These are phyloP conservation scores for Aspergillus persii DNA, from an alignment of 2,329 filamentous ascomycete genomes.

Conservation along the genomic window DNA sequence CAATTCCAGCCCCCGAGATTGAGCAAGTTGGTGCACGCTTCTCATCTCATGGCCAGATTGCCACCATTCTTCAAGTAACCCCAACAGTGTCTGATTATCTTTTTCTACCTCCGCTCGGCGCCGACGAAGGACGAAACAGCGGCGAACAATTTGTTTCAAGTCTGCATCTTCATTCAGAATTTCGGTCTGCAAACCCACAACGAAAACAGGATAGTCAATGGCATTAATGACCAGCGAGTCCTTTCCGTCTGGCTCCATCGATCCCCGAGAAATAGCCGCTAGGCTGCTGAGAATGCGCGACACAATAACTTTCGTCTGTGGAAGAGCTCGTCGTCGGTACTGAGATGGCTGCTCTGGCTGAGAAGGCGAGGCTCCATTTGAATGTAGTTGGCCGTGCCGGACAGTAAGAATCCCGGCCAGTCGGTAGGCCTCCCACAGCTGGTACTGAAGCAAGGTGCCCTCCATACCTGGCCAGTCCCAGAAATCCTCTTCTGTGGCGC, in stretches of 20 bases:
- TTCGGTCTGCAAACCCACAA: slow-evolving; percentile 16
- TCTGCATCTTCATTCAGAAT: slow-evolving; percentile 17
- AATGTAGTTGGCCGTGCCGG: slow-evolving; percentile 11
- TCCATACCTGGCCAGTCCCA: slow-evolving; percentile 29
- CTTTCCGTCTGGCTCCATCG: slow-evolving; percentile 10
- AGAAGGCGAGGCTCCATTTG: neutral
- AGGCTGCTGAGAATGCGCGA: slow-evolving; percentile 23
- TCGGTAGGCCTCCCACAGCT: slow-evolving; percentile 31
- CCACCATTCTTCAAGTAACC: slow-evolving; percentile 28
- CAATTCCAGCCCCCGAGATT: slow-evolving; percentile 21
- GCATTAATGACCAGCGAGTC: slow-evolving; percentile 25
- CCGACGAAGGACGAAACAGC: neutral
- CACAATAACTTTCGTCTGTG: slow-evolving; percentile 18
- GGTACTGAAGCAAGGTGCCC: slow-evolving; percentile 26
- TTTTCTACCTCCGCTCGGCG: neutral
- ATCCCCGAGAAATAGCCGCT: slow-evolving; percentile 25
- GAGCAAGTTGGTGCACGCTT: slow-evolving; percentile 23
- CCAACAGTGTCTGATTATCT: slow-evolving; percentile 1
- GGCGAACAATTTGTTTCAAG: slow-evolving; percentile 18
- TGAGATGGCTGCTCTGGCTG: neutral
- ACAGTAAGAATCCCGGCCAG: slow-evolving; percentile 27
- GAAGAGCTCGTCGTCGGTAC: slow-evolving; percentile 3
- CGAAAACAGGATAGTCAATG: slow-evolving; percentile 23
- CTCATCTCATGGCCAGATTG: slow-evolving; percentile 7
- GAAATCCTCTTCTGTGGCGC: slow-evolving; percentile 25